Percentiles rank a stretch among this genome's conserved stretches.
phyloP scores from a whole-genome alignment of 2,329 filamentous ascomycete genomes.

The Conoideocrella luteorostrata region DNA sequence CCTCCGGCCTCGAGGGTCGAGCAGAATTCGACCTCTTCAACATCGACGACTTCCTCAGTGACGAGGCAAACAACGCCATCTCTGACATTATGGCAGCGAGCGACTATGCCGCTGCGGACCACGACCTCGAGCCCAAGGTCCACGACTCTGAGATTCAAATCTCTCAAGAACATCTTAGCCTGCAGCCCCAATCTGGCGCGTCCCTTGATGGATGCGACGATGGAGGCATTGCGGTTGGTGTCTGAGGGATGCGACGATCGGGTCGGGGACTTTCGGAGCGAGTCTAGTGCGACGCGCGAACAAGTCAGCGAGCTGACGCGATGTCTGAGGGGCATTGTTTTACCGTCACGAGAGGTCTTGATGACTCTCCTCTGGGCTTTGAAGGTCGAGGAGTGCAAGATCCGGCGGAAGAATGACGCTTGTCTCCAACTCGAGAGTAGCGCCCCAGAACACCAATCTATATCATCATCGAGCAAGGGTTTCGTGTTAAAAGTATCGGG shows the following conservation, averaged over 20 bases:
- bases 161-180: slow-evolving; percentile 61
- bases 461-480: slow-evolving; percentile 9
- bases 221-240: slow-evolving; percentile 65
- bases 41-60: slow-evolving; percentile 49
- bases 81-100: slow-evolving; percentile 43
- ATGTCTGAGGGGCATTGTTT: slow-evolving; percentile 29
- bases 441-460: slow-evolving; percentile 17
- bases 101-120: slow-evolving; percentile 46
- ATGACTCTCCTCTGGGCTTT: slow-evolving; percentile 42
- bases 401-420: slow-evolving; percentile 17
- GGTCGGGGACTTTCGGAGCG: slow-evolving; percentile 31
- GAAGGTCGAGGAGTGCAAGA: slow-evolving; percentile 34
- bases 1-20: slow-evolving; percentile 37
- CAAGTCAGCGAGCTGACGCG: slow-evolving; percentile 26
- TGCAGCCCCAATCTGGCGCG: slow-evolving; percentile 69
- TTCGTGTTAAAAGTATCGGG: slow-evolving; percentile 18
- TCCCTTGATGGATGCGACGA: slow-evolving; percentile 68
- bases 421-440: slow-evolving; percentile 19
- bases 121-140: slow-evolving; percentile 45
- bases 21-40: slow-evolving; percentile 41
- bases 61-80: slow-evolving; percentile 39
- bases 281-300: slow-evolving; percentile 30
- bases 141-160: slow-evolving; percentile 54
- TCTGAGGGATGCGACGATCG: slow-evolving; percentile 49
- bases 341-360: slow-evolving; percentile 42